Base-by-base conservation (phyloP, 2,329 filamentous ascomycete genomes). In the Phialemoniopsis sp. region DNA sequence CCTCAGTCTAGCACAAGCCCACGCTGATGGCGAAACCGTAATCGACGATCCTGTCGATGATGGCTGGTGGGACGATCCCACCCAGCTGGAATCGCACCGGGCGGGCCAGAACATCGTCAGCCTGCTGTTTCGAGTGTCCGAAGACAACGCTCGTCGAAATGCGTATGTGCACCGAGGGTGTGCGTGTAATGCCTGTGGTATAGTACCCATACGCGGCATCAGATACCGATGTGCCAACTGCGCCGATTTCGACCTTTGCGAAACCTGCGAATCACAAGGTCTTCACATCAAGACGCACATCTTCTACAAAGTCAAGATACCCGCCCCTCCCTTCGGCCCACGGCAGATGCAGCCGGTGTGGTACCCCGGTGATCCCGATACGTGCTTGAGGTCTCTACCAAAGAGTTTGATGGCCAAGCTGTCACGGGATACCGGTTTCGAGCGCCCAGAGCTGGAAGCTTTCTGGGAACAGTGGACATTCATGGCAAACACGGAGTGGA, bases 391-490 rank as follows among this genome's bases (percentile, higher is more conserved):
- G 15, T 80, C 70, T 33, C 70, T 97, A n/a, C 78, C 82, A 1
- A 74, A 80, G 18, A 60, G 70, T 2, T 64, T 93, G 29, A 82
- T 87, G 38, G 76, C 80, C 38, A 82, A 81, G 43, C 72, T 90
- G 39, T 79, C 80, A 21, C 73, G 73, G 39, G 82, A 87, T 45
- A 89, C 86, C 1, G 81, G 81, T 14, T 87, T 94, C 61, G 89
- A 96, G 55, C 78, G 85, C 19, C 85, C 89, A 2, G 89, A 95
- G 59, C 70, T 98, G 6, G 91, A 97, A 63, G 91, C 90, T 7
- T 79, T 95, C 32, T 97, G 90, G 84, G 91, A 97, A 55, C 91
- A 97, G 56, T 98, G 95, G 76, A 90, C 87, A 5, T 96, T 90
- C 58, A 83, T 96, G 63, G 91, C 91, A 32, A 91, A 87, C 49